Base-by-base conservation (phyloP, 768 basidiomycete genomes). In the Dictyophora rubrovolvata region DNA sequence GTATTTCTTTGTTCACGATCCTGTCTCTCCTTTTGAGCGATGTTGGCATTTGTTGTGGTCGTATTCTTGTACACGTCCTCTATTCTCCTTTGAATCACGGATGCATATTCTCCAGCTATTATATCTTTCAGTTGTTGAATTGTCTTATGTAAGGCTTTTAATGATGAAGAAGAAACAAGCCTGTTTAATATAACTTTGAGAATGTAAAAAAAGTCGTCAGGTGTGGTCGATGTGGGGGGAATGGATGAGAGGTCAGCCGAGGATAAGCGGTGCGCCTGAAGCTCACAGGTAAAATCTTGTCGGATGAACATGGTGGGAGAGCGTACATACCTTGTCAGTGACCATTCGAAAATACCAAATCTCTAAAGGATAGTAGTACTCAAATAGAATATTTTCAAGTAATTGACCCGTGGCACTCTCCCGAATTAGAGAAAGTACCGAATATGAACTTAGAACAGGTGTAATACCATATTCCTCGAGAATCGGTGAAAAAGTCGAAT, bases 131-230 rank as follows among this genome's bases (percentile, higher is more conserved):
- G 73, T 49, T 79, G 81, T 14, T 79, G 77, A 2, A 85, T 73
- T 55, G 84, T 84, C 23, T 74, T 75, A 60, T 81, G 75, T 1
- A 91, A 76, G 2, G 79, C 80, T 5, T 69, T 67, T 3, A 83
- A 62, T 2, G 86, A 86, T 0, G 91, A 92, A 0, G 88, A 87
- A 0, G 89, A 86, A 17, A 96, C 68, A 34, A 93, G 72, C 11
- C 96, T 82, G 18, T 81, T 76, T 5, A 93, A 76, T 2, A 94
- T 85, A 7, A 84, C 77, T 70, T 96, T 97, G 60, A 98, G 75
- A 59, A 99, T 86, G 72, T 96, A 99, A 73, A 98, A 99, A 1
- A 87, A 88, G 64, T 98, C 96, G 69, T 99, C 96, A 0, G 91
- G 90, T 0, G 83, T 84, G 0, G 89, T 92, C 0, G 87, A 89